Evolutionary conservation across 768 basidiomycete species (phyloP), one percentile per base, ranked within the genome.

Genomic region (Suillus spraguei): DNA sequence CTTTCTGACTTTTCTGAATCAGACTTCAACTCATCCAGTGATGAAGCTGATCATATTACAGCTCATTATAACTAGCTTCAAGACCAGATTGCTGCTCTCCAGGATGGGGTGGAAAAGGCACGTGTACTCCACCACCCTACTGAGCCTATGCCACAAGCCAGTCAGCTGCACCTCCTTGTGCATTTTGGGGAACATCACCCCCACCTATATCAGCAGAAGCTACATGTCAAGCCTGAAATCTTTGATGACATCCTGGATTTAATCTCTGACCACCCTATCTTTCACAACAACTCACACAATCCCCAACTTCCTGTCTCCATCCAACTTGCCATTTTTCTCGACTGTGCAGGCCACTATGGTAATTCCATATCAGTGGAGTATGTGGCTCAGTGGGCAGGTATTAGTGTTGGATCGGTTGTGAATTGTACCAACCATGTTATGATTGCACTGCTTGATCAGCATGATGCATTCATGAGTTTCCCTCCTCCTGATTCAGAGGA

Each of bases 101-200:
- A 20, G 9, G 62, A 59, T 41, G 56, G 59, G 46, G 36, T 63
- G 16, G 36, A 41, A 24, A 24, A 46, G 32, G 46, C 55, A 39
- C 20, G 3, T 44, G 46, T 50, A 36, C 62, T 63, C 17, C 16
- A 59, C 13, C 4, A 6, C 5, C 61, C 61, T 38, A 17, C 4
- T 39, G 17, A 35, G 24, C 62, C 62, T 6, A 20, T 35, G 24
- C 44, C 55, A 44, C 13, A 8, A 14, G 58, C 61, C 42, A 22
- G n/a, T 16, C 64, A 65, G 33, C 20, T 65, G 17, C 32, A 42
- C 50, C 44, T 63, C 1, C 61, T 65, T 44, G 58, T 53, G 1
- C 39, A 62, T 17, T 65, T 59, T 38, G 44, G 71, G 76, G 17
- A 79, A 78, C 64, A 52, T 42, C 8, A 8, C 6, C 20, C 42